phyloP scores from a whole-genome alignment of 768 basidiomycete genomes.

The Boletus sp. region DNA sequence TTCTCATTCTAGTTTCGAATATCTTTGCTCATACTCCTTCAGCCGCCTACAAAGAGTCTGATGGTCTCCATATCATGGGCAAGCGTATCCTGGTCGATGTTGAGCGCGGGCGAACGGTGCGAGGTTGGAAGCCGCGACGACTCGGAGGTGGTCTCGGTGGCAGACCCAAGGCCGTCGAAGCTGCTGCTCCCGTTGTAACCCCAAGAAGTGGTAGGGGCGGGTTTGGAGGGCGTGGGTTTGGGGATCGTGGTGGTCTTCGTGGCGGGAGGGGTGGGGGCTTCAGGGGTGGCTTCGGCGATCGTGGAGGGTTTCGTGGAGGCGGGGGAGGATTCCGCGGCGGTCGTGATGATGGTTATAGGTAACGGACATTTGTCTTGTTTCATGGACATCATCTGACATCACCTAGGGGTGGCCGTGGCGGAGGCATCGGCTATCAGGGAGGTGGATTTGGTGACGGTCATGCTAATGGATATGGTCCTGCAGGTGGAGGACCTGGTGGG shows the following conservation, averaged over 20 bases:
- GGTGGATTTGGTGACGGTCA: constrained; percentile 53
- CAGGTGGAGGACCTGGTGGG: constrained; percentile 40
- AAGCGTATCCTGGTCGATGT: constrained; percentile 97
- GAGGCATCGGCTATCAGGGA: constrained; percentile 68
- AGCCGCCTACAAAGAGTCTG: constrained; percentile 98
- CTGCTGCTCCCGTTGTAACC: constrained; percentile 26
- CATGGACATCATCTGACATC: constrained; percentile 16
- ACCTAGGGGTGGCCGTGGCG: constrained; percentile 59
- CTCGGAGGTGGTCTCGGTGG: constrained; percentile 99
- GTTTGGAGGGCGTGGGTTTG: constrained; percentile 41
- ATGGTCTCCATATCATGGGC: constrained; percentile 92
- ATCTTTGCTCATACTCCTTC: constrained; percentile 18
- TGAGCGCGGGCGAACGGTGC: constrained; percentile 94
- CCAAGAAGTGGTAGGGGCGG: constrained; percentile 37
- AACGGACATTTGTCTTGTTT: constrained; percentile 3
- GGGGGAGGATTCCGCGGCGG: constrained; percentile 37
- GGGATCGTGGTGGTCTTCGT: constrained; percentile 37
- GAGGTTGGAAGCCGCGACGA: constrained; percentile 97
- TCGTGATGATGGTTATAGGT: constrained; percentile 53
- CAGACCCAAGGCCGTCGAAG: constrained; percentile 76
- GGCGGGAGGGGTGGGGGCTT: constrained; percentile 44
- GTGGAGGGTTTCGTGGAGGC: constrained; percentile 42
- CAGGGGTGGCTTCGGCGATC: constrained; percentile 40
- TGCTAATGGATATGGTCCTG: constrained; percentile 54
- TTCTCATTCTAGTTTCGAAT: constrained; percentile 11